A percentile compares a stretch with the other conserved stretches of the same genome.
These are phyloP conservation scores for Boletus rufocinnamomeus DNA, from an alignment of 768 basidiomycete species.

Conservation along the genomic window DNA sequence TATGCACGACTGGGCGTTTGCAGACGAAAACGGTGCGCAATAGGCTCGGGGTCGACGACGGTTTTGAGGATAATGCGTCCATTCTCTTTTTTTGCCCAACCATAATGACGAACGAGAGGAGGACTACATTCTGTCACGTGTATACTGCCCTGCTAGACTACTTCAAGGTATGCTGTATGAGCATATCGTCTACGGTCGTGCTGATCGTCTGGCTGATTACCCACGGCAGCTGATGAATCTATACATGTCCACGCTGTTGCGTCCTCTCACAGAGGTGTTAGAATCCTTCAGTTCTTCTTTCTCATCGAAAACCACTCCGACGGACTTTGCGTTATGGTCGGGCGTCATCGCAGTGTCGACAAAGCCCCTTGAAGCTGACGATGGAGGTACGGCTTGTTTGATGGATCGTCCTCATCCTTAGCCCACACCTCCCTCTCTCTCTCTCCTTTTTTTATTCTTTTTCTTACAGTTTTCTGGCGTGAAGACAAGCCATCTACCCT, in stretches of 20 bases:
- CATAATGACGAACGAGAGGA: slow-evolving; percentile 44
- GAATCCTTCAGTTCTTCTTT: slow-evolving; percentile 45
- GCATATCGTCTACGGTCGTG: not conserved
- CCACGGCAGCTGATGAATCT: slow-evolving; percentile 81
- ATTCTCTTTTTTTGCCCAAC: too few relatives aligned
- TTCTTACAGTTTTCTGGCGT: slow-evolving; percentile 88
- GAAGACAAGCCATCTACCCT: slow-evolving; percentile 75
- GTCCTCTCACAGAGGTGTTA: slow-evolving; percentile 65
- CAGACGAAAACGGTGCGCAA: slow-evolving; percentile 48
- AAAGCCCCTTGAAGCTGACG: slow-evolving; percentile 75
- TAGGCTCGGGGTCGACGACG: not conserved
- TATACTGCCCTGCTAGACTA: slow-evolving; percentile 79
- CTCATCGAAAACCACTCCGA: slow-evolving; percentile 21
- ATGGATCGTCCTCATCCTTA: not conserved
- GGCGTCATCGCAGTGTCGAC: slow-evolving; percentile 60
- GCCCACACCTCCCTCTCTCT: not conserved
- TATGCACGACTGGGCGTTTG: slow-evolving; percentile 94
- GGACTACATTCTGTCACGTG: slow-evolving; percentile 72
- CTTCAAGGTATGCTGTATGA: slow-evolving; percentile 67
- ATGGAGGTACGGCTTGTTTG: slow-evolving; percentile 60
- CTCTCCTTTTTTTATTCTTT: too few relatives aligned
- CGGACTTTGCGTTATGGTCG: slow-evolving; percentile 58
- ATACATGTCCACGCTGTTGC: slow-evolving; percentile 79
- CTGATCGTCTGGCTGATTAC: not conserved
- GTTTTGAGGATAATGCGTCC: not conserved